Evolutionary conservation across 2,329 filamentous ascomycete genomes (phyloP).

Genomic region (Sphaerulina musiva): DNA sequence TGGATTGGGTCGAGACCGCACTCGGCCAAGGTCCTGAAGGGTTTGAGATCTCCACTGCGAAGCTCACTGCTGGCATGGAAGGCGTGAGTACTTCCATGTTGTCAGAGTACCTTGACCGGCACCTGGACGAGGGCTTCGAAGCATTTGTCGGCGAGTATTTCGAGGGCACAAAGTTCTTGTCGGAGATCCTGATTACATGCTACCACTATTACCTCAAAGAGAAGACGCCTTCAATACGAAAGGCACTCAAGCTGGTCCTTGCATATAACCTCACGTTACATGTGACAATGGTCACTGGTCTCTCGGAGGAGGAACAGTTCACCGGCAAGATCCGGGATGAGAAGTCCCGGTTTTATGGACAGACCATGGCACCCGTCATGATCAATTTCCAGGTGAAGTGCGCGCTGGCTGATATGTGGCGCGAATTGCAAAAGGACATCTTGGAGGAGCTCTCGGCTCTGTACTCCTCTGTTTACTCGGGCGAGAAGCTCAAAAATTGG

Average conservation of each 20-base stretch:
- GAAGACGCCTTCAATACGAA: conserved; percentile 81
- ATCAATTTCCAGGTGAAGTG: conserved; percentile 99
- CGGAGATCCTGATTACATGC: conserved; percentile 91
- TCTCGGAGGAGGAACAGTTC: conserved; percentile 70
- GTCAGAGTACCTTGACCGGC: conserved; percentile 88
- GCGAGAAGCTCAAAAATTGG: conserved; percentile 97
- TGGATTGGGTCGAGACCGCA: conserved; percentile 89
- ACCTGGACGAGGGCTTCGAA: conserved; percentile 88
- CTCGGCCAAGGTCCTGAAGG: conserved; percentile 58
- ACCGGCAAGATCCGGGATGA: conserved; percentile 80
- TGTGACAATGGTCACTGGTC: conserved; percentile 87
- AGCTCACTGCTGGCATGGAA: conserved; percentile 80
- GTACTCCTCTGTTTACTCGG: conserved; percentile 96
- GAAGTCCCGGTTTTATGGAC: conserved; percentile 79
- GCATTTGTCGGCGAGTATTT: conserved; percentile 94
- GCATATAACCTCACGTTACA: conserved; percentile 94
- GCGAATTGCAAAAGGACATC: conserved; percentile 91
- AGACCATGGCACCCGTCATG: conserved; percentile 92
- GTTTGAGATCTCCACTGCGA: conserved; percentile 82
- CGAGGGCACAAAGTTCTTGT: conserved; percentile 89
- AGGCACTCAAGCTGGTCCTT: conserved; percentile 87
- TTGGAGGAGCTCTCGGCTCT: conserved; percentile 85
- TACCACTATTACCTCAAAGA: conserved; percentile 89
- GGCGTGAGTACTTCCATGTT: conserved; percentile 75
- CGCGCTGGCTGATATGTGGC: conserved; percentile 96